phyloP scores from a whole-genome alignment of 2,329 filamentous ascomycete genomes.

The Xylaria multiplex region DNA sequence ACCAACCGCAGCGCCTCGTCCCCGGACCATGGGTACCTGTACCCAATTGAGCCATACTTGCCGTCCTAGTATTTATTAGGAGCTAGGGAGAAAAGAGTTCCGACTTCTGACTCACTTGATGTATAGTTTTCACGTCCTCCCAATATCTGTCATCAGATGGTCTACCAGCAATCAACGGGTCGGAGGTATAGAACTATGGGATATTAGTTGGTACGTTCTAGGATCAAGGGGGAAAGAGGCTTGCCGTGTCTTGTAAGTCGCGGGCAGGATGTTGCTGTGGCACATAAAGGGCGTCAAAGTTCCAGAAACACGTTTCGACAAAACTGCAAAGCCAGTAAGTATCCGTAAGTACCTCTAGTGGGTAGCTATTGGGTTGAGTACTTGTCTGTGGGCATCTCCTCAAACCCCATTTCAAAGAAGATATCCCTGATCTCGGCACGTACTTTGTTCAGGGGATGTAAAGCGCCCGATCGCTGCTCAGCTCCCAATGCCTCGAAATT shows the following conservation, averaged over 20 bases:
- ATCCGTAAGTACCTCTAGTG: background rate
- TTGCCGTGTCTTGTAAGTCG: slow-evolving; percentile 87
- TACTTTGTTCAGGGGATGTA: slow-evolving; percentile 88
- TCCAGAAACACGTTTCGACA: slow-evolving; percentile 97
- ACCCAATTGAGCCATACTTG: slow-evolving; percentile 94
- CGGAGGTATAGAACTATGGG: slow-evolving; percentile 84
- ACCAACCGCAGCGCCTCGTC: slow-evolving; percentile 86
- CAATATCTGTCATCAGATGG: slow-evolving; percentile 82
- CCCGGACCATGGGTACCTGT: slow-evolving; percentile 73
- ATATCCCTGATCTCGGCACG: slow-evolving; percentile 93
- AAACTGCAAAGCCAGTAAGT: slow-evolving; percentile 25
- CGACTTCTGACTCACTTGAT: slow-evolving; percentile 64
- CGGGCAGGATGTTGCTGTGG: slow-evolving; percentile 95
- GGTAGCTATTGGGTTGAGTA: background rate
- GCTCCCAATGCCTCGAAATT: slow-evolving; percentile 65
- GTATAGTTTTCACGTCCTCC: slow-evolving; percentile 86
- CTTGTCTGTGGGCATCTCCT: slow-evolving; percentile 86
- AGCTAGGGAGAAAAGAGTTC: background rate
- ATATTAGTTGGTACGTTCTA: background rate
- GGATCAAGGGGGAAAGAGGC: background rate
- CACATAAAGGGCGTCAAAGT: slow-evolving; percentile 96
- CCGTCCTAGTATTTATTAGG: slow-evolving; percentile 61
- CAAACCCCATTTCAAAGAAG: slow-evolving; percentile 99
- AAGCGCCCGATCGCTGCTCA: slow-evolving; percentile 68
- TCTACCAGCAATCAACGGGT: slow-evolving; percentile 79